These are phyloP conservation scores for Nicotiana paniculata DNA, from an alignment of 257 asterid species.

Conservation along the genomic window DNA sequence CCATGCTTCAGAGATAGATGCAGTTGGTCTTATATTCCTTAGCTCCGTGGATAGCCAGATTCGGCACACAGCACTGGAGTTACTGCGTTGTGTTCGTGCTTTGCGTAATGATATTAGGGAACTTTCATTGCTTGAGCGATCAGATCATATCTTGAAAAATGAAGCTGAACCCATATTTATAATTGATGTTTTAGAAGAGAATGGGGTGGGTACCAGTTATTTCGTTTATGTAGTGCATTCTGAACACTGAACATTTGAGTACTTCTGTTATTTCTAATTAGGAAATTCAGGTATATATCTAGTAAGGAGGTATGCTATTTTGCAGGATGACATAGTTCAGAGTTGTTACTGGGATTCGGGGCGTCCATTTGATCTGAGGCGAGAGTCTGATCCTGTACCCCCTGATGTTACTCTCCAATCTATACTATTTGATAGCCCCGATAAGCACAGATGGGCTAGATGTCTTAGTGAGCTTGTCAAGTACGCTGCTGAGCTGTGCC, in stretches of 20 bases:
- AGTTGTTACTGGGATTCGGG: constrained; percentile 97
- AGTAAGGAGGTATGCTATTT: background rate
- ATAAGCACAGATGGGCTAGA: constrained; percentile 96
- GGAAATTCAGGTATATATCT: background rate
- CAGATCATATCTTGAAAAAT: constrained; percentile 51
- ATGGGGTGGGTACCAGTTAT: constrained; percentile 61
- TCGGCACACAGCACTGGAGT: constrained; percentile 96
- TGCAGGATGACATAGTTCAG: constrained; percentile 97
- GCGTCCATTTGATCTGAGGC: constrained; percentile 85
- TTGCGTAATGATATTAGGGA: constrained; percentile 80
- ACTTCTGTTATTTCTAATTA: background rate
- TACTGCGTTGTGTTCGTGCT: constrained; percentile 88
- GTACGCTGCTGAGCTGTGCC: constrained; percentile 93
- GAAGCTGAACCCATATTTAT: constrained; percentile 92
- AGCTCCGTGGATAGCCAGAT: constrained; percentile 98
- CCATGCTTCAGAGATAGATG: constrained; percentile 94
- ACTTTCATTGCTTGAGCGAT: constrained; percentile 46
- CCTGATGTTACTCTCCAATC: constrained; percentile 95
- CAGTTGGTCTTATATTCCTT: constrained; percentile 96
- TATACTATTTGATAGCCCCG: constrained; percentile 90
- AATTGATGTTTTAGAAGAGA: constrained; percentile 97
- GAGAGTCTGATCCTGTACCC: constrained; percentile 93
- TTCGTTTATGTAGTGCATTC: constrained; percentile 3
- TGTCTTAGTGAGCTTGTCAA: constrained; percentile 93
- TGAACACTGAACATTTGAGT: background rate